These are phyloP conservation scores for Friedmanniomyces simplex DNA, from an alignment of 495 filamentous ascomycete genomes.

Conservation along the genomic window DNA sequence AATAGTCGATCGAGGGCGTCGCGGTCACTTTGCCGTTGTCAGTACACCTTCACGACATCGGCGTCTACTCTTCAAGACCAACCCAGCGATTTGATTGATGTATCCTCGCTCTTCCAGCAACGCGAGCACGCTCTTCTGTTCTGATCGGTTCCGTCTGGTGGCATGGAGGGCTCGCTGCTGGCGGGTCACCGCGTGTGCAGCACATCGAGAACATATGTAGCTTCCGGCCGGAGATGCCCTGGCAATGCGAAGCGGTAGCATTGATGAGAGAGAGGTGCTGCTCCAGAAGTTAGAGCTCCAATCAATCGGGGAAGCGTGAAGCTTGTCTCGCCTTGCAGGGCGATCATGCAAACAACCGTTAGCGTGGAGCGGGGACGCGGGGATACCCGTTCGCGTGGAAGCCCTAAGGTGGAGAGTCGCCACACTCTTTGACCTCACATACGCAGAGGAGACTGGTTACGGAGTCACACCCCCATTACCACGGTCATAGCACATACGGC, in stretches of 20 bases:
- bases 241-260: not conserved
- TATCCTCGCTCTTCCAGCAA: constrained; percentile 71
- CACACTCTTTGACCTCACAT: too few species aligned
- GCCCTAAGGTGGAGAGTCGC: too few species aligned
- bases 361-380: not conserved
- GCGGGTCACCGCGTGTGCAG: not conserved
- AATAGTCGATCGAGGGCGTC: constrained; percentile 61
- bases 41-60: too few species aligned
- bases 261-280: not conserved
- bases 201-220: not conserved
- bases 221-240: not conserved
- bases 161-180: not conserved
- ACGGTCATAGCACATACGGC: too few species aligned
- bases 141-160: not conserved
- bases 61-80: too few species aligned
- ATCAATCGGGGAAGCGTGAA: too few species aligned
- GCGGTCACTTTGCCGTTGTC: constrained; percentile 32
- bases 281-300: too few species aligned
- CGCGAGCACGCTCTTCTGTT: constrained; percentile 44
- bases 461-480: too few species aligned
- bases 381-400: too few species aligned
- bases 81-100: constrained; percentile 56
- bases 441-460: too few species aligned
- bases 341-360: constrained; percentile 2
- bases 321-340: constrained; percentile 3